phyloP scores from a whole-genome alignment of 345 rosid species.

The Lepidium aucheri region DNA sequence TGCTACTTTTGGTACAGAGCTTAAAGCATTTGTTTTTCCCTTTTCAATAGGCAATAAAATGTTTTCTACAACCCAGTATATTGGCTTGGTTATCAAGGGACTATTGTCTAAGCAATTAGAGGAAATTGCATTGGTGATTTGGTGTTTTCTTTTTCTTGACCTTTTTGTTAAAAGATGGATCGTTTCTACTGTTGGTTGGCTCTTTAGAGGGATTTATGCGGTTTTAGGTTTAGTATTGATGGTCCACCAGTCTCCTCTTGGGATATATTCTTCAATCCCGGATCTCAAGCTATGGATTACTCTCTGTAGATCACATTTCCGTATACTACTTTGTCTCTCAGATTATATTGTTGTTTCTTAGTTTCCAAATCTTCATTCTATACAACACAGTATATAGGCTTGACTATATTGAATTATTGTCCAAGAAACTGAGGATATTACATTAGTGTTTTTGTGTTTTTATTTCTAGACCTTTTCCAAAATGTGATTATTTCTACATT shows the following conservation, averaged over 20 bases:
- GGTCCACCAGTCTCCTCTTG: background rate
- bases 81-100: too few relatives aligned
- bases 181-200: background rate
- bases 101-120: too few relatives aligned
- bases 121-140: background rate
- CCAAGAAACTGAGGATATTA: background rate
- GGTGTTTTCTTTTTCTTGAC: too few relatives aligned
- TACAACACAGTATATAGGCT: background rate
- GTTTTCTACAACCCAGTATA: too few relatives aligned
- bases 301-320: background rate
- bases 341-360: background rate
- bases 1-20: too few relatives aligned
- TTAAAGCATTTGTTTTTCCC: background rate
- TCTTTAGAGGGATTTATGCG: background rate
- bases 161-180: background rate
- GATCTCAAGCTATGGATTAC: background rate
- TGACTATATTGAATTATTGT: background rate
- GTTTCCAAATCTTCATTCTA: background rate
- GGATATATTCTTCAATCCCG: background rate
- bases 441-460: background rate
- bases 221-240: background rate
- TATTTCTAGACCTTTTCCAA: too few relatives aligned
- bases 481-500: background rate
- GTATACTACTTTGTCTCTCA: background rate
- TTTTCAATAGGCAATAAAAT: background rate